phyloP scores from a whole-genome alignment of 2,329 filamentous ascomycete species.

The Cercospora zeae-maydis region DNA sequence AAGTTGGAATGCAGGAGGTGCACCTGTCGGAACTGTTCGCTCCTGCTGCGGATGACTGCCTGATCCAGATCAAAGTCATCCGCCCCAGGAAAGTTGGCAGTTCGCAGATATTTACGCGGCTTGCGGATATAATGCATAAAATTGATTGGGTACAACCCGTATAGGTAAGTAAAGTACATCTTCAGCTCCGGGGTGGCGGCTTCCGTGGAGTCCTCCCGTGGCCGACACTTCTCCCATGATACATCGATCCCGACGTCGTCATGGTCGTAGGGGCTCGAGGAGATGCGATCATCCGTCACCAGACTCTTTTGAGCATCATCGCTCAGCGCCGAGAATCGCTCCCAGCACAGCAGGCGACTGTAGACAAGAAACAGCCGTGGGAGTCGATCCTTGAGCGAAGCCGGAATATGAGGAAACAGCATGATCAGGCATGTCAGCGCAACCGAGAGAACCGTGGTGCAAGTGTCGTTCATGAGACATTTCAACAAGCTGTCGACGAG shows the following conservation, averaged over 20 bases:
- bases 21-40: slow-evolving; percentile 67
- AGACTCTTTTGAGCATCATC: slow-evolving; percentile 35
- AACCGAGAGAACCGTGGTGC: slow-evolving; percentile 70
- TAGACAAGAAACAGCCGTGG: slow-evolving; percentile 78
- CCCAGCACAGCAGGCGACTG: slow-evolving; percentile 75
- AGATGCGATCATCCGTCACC: slow-evolving; percentile 36
- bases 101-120: slow-evolving; percentile 71
- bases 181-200: slow-evolving; percentile 63
- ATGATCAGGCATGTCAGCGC: slow-evolving; percentile 73
- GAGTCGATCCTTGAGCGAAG: slow-evolving; percentile 64
- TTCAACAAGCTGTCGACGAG: slow-evolving; percentile 68
- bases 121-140: slow-evolving; percentile 84
- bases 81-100: slow-evolving; percentile 64
- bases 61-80: slow-evolving; percentile 77
- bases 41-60: slow-evolving; percentile 70
- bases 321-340: slow-evolving; percentile 48
- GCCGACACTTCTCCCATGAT: slow-evolving; percentile 63
- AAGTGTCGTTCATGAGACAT: slow-evolving; percentile 73
- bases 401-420: slow-evolving; percentile 77
- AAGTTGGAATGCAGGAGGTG: slow-evolving; percentile 83
- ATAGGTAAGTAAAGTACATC: slow-evolving; percentile 76
- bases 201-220: slow-evolving; percentile 60
- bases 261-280: slow-evolving; percentile 41
- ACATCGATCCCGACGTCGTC: slow-evolving; percentile 37
- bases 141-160: slow-evolving; percentile 79